Evolutionary conservation across 257 asterid genomes (phyloP).

Genomic region (Ocimum tenuiflorum): DNA sequence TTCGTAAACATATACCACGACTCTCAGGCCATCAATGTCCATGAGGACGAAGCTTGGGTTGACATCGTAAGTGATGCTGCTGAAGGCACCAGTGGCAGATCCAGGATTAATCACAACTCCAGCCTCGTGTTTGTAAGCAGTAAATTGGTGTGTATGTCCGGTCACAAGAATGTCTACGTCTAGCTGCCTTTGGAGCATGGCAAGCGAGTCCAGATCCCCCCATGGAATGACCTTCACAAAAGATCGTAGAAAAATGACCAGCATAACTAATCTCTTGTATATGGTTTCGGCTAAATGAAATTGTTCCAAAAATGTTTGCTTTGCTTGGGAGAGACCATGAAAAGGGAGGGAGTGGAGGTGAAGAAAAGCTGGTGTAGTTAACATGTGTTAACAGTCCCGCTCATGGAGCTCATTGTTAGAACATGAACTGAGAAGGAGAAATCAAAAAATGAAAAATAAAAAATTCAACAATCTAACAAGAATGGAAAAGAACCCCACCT

Average conservation of each 20-base stretch:
- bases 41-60: slow-evolving; percentile 96
- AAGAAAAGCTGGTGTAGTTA: neutral
- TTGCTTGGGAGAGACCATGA: neutral
- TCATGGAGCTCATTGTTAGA: neutral
- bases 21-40: slow-evolving; percentile 94
- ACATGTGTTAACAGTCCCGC: neutral
- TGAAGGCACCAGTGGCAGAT: slow-evolving; percentile 93
- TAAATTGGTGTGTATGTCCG: slow-evolving; percentile 94
- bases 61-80: slow-evolving; percentile 92
- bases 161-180: slow-evolving; percentile 92
- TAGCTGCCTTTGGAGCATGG: slow-evolving; percentile 95
- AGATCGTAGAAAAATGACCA: neutral
- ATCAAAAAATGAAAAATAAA: neutral
- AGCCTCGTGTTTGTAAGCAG: slow-evolving; percentile 95
- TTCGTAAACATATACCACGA: slow-evolving; percentile 90
- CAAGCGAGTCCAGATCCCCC: slow-evolving; percentile 93
- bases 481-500: slow-evolving; percentile 38
- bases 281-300: neutral
- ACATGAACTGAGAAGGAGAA: neutral
- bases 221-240: slow-evolving; percentile 78
- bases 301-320: neutral
- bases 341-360: neutral
- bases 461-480: neutral
- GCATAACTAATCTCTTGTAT: neutral
- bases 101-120: slow-evolving; percentile 98